These are phyloP conservation scores for Brasilioporus rufonigricans DNA, from an alignment of 768 basidiomycete genomes.

Conservation along the genomic window DNA sequence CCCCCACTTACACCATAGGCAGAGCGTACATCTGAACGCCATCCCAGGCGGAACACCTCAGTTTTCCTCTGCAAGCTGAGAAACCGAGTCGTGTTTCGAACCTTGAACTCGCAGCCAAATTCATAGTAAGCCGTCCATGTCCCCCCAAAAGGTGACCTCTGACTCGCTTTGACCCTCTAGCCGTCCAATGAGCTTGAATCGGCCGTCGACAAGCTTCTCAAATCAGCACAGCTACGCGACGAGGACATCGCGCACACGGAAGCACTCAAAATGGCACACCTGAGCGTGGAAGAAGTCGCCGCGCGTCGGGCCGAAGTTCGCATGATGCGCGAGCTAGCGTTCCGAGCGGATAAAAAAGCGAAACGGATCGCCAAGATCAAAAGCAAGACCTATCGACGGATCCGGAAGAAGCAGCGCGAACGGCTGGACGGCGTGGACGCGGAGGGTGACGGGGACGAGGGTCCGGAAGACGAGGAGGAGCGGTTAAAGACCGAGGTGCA, in stretches of 20 bases:
- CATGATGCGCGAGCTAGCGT: conserved; percentile 89
- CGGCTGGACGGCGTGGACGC: too few species aligned
- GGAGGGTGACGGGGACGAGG: too few species aligned
- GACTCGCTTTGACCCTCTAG: conserved; percentile 34
- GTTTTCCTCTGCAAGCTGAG: conserved; percentile 78
- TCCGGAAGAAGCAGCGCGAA: too few species aligned
- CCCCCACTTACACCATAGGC: background rate
- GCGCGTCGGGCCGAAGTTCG: conserved; percentile 79
- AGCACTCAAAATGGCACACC: conserved; percentile 78
- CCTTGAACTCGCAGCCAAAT: conserved; percentile 76
- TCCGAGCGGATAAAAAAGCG: too few species aligned
- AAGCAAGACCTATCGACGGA: too few species aligned
- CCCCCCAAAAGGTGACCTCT: too few species aligned
- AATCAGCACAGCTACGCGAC: conserved; percentile 79
- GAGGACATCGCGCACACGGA: conserved; percentile 77
- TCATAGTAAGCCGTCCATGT: conserved; percentile 54
- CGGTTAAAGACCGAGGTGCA: conserved; percentile 70
- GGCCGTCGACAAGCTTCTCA: conserved; percentile 77
- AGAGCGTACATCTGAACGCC: background rate
- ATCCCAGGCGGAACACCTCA: conserved; percentile 76
- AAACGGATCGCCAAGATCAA: too few species aligned
- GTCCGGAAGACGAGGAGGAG: conserved; percentile 50
- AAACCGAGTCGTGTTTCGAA: conserved; percentile 58
- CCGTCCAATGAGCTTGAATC: conserved; percentile 84
- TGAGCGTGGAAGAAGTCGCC: conserved; percentile 83